Evolutionary conservation across 176 grass and related monocot genomes (phyloP), one percentile per base, ranked within the genome.

Genomic region (Carex pumila): DNA sequence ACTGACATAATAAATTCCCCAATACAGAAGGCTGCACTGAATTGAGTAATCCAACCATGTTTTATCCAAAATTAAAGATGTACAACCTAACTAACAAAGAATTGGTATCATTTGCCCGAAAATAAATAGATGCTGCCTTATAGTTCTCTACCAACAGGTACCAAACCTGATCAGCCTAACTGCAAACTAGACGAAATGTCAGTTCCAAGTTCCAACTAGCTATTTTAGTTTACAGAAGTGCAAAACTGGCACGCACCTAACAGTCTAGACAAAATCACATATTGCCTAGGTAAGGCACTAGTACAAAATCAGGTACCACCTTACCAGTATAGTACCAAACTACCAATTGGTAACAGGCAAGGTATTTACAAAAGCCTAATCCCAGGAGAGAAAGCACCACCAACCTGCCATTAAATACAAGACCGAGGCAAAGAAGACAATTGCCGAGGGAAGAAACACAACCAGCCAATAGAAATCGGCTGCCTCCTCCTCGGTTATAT

Each of bases 401-500:
- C 83, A 78, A 95, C 96, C 96, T 55, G 96, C 83, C 29, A 93
- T 45, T 81, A 99, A 92, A 60, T 93, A 92, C 32, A 89, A 82
- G 3, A 79, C 61, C 15, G 96, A 99, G 15, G 76, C 81, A n/a
- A 86, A 69, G 81, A 93, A 99, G 39, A 95, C 58, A 81, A 95
- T 65, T 12, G 88, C 83, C 0, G 91, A 92, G 0, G 96, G 96
- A 55, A 99, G 73, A 66, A 99, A 99, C 18, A 93, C 96, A 71
- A 99, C 96, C 74, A 99, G 86, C 96, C 96, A 95, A 80, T 93
- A 99, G 86, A 95, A 99, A 58, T 95, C 91, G 12, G 91, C 93
- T 55, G 93, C 93, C 61, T 99, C 93, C 37, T 94, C 91, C n/a
- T 94, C 94, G 30, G 96, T 95, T 85, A 99, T 87, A 88, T 99